These are phyloP conservation scores for Geotrichum phurueaensis DNA, from an alignment of 1,139 yeast genomes.

Conservation along the genomic window DNA sequence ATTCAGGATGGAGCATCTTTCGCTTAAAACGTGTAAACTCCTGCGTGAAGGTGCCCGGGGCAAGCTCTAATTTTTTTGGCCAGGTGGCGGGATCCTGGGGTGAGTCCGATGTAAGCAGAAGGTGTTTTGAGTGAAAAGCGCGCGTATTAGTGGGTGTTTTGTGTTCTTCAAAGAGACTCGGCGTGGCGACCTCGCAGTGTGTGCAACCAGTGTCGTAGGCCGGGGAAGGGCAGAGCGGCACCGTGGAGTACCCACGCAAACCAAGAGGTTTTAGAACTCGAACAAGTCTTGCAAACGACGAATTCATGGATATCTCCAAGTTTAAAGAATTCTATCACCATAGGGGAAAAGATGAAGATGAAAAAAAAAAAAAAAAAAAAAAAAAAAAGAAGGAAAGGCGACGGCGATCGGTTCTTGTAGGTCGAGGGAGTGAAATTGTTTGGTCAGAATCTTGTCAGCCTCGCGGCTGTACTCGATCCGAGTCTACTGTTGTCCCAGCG, in stretches of 20 bases:
- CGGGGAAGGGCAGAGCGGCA: slow-evolving; percentile 46
- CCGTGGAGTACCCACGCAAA: neutral
- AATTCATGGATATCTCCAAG: neutral
- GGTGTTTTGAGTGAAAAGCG: slow-evolving; percentile 51
- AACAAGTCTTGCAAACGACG: neutral
- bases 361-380: neutral
- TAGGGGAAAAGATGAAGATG: neutral
- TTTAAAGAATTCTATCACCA: neutral
- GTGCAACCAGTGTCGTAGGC: slow-evolving; percentile 57
- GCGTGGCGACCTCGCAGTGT: slow-evolving; percentile 38
- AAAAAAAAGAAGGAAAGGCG: neutral
- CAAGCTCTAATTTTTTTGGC: slow-evolving; percentile 53
- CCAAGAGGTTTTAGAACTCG: neutral
- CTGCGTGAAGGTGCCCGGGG: slow-evolving; percentile 41
- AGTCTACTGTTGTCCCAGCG: neutral
- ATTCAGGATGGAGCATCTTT: slow-evolving; percentile 34
- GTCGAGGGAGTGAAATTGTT: neutral
- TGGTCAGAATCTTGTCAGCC: neutral
- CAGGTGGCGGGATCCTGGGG: slow-evolving; percentile 34
- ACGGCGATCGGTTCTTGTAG: neutral
- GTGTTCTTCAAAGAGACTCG: slow-evolving; percentile 16
- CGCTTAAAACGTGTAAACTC: slow-evolving; percentile 33
- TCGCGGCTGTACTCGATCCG: neutral
- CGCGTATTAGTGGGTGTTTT: slow-evolving; percentile 35
- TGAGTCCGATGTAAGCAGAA: slow-evolving; percentile 45